These are phyloP conservation scores for Neofusicoccum parvum DNA, from an alignment of 2,329 filamentous ascomycete species.

Conservation along the genomic window DNA sequence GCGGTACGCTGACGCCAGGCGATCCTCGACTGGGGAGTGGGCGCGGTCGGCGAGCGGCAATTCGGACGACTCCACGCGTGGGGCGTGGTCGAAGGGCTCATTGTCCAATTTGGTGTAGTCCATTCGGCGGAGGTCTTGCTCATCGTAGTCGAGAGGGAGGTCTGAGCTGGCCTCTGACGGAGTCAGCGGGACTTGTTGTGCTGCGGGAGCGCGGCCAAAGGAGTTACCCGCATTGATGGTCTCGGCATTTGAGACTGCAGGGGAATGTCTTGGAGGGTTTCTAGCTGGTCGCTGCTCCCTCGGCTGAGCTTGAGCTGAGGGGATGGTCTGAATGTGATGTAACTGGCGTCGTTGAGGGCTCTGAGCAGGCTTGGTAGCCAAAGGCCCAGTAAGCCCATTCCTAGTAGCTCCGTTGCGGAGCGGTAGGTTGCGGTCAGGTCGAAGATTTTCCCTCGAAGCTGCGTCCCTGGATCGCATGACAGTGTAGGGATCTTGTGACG, in stretches of 20 bases:
- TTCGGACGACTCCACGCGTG: slow-evolving; percentile 24
- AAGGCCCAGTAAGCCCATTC: background rate
- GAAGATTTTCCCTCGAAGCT: background rate
- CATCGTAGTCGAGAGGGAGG: slow-evolving; percentile 47
- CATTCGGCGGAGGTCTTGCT: slow-evolving; percentile 47
- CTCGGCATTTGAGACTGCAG: background rate
- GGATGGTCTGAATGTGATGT: background rate
- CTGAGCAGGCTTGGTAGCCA: background rate
- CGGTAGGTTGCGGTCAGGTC: background rate
- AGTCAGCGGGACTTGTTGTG: slow-evolving; percentile 23
- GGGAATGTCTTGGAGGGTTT: background rate
- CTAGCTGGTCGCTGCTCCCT: background rate
- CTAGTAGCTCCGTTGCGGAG: background rate
- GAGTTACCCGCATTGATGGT: background rate
- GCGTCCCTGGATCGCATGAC: background rate
- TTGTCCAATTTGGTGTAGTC: slow-evolving; percentile 51
- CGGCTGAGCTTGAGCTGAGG: background rate
- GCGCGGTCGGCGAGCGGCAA: slow-evolving; percentile 22
- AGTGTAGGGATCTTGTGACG: background rate
- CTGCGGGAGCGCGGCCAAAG: background rate
- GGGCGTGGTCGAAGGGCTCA: slow-evolving; percentile 51
- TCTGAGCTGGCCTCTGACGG: slow-evolving; percentile 11
- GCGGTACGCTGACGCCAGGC: slow-evolving; percentile 26
- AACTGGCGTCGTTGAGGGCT: background rate
- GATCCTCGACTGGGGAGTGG: slow-evolving; percentile 17